These are phyloP conservation scores for Aspergillus intermedius DNA, from an alignment of 2,329 filamentous ascomycete species.

Conservation along the genomic window DNA sequence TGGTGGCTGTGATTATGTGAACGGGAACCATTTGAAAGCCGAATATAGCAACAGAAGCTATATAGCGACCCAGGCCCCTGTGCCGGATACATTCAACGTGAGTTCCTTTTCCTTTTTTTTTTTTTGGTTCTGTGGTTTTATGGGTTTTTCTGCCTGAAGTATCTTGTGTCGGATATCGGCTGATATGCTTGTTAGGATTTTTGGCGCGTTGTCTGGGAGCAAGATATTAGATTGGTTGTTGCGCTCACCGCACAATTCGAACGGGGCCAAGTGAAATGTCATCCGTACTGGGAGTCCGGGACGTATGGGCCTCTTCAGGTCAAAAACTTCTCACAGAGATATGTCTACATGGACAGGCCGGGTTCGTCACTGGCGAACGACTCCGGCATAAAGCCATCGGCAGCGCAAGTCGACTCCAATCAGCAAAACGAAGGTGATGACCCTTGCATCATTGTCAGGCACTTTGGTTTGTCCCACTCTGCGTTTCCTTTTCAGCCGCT, in stretches of 20 bases:
- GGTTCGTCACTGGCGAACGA: slow-evolving; percentile 39
- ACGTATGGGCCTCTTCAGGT: slow-evolving; percentile 73
- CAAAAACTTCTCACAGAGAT: slow-evolving; percentile 72
- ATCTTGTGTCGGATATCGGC: neutral
- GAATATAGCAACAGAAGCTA: slow-evolving; percentile 82
- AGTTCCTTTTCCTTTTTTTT: slow-evolving; percentile 29
- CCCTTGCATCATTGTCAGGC: slow-evolving; percentile 75
- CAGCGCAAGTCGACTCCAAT: neutral
- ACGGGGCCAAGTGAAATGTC: slow-evolving; percentile 88
- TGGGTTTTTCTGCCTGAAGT: too few species aligned
- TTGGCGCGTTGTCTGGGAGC: slow-evolving; percentile 96
- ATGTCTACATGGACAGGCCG: slow-evolving; percentile 64
- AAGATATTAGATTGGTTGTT: slow-evolving; percentile 88
- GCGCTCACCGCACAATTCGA: slow-evolving; percentile 95
- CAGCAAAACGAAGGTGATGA: slow-evolving; percentile 27
- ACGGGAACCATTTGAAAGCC: slow-evolving; percentile 79
- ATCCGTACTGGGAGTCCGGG: slow-evolving; percentile 80
- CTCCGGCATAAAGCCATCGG: neutral
- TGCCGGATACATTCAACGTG: slow-evolving; percentile 86
- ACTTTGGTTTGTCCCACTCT: slow-evolving; percentile 74
- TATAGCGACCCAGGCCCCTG: slow-evolving; percentile 89
- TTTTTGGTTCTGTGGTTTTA: neutral
- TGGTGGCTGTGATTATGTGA: slow-evolving; percentile 85
- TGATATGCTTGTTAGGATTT: slow-evolving; percentile 61
- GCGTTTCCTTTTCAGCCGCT: slow-evolving; percentile 75